Percentiles rank a stretch among this genome's conserved stretches.
These are phyloP conservation scores for Mycena sanguinolenta DNA, from an alignment of 768 basidiomycete species.

Conservation along the genomic window DNA sequence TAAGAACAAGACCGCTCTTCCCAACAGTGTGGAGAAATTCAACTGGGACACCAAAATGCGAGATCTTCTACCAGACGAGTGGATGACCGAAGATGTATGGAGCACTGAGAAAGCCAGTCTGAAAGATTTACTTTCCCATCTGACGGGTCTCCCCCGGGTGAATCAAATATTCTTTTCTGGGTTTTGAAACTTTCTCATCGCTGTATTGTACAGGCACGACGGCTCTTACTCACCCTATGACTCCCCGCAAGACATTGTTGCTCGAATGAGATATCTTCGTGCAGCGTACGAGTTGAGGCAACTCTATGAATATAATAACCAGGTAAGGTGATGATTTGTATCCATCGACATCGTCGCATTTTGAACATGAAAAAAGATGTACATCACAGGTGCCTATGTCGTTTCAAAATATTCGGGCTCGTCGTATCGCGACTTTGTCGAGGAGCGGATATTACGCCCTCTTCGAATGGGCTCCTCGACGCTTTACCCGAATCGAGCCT, in stretches of 20 bases:
- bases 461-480: conserved; percentile 58
- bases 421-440: conserved; percentile 55
- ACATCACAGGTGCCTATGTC: conserved; percentile 48
- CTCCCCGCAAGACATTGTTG: conserved; percentile 40
- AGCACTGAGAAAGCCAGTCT: conserved; percentile 52
- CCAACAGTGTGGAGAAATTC: conserved; percentile 44
- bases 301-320: conserved; percentile 51
- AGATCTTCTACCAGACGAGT: conserved; percentile 55
- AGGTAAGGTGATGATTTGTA: conserved; percentile 32
- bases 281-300: conserved; percentile 50
- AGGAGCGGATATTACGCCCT: conserved; percentile 55
- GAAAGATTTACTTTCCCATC: conserved; percentile 53
- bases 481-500: conserved; percentile 50
- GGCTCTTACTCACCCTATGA: conserved; percentile 42
- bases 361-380: conserved; percentile 48
- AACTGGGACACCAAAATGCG: conserved; percentile 54
- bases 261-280: conserved; percentile 43
- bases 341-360: not conserved
- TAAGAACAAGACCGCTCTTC: conserved; percentile 51
- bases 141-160: conserved; percentile 52
- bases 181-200: not conserved
- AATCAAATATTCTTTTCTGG: not conserved
- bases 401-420: conserved; percentile 39
- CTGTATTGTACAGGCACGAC: conserved; percentile 45
- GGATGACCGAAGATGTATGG: conserved; percentile 58